Conservation (phyloP, 441 rosid genomes). For the Gossypium trilobum region DNA sequence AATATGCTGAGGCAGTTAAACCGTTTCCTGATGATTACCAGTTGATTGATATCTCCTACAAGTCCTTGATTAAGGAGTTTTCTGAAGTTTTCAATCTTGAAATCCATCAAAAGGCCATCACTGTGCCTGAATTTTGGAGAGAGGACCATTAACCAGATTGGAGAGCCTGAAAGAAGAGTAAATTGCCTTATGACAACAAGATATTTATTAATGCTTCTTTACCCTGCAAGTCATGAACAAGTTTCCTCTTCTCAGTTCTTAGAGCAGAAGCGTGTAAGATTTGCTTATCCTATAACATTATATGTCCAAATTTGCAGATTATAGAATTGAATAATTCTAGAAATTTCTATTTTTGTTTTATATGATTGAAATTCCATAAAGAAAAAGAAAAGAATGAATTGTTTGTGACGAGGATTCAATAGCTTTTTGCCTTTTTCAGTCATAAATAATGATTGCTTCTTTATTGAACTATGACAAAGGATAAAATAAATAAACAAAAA, state of each 20-base stretch:
- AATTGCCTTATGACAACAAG: neutral
- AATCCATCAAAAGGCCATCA: slow-evolving; percentile 25
- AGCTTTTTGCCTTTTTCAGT: neutral
- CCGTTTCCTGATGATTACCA: slow-evolving; percentile 21
- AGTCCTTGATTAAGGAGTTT: slow-evolving; percentile 55
- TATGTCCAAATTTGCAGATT: neutral
- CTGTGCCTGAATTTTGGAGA: slow-evolving; percentile 12
- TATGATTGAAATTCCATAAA: neutral
- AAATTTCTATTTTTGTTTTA: neutral
- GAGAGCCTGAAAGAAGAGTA: neutral
- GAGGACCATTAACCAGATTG: neutral
- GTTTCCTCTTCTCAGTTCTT: neutral
- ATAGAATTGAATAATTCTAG: neutral
- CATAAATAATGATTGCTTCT: neutral
- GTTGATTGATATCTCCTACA: slow-evolving; percentile 37
- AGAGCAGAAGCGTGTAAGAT: neutral
- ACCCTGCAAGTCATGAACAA: neutral
- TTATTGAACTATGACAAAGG: neutral
- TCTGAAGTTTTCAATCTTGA: slow-evolving; percentile 57
- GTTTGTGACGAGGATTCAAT: neutral
- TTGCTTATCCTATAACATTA: neutral
- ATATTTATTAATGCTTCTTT: neutral
- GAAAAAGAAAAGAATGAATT: neutral
- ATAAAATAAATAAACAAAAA: neutral
- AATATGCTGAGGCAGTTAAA: neutral